Conservation (phyloP, 139 green algal species). For the Trebouxia sp. region DNA sequence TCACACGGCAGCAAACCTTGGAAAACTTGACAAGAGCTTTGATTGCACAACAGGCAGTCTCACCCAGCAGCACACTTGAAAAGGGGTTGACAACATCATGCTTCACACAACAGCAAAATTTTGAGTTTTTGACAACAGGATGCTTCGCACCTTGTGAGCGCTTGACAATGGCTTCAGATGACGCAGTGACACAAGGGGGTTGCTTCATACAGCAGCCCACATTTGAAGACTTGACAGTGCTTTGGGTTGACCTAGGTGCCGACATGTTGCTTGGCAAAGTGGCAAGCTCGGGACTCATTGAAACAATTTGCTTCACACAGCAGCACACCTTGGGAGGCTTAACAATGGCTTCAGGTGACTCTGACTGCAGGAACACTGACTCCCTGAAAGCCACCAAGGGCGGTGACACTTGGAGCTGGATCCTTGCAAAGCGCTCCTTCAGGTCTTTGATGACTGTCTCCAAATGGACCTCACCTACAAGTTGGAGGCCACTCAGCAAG, state of each 20-base stretch:
- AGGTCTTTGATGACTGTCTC: constrained; percentile 96
- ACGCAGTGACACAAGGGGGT: not conserved
- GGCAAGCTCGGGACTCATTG: not conserved
- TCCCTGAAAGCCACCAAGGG: constrained; percentile 94
- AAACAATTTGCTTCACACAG: not conserved
- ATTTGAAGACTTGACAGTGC: not conserved
- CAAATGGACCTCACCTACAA: constrained; percentile 94
- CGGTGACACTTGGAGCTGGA: constrained; percentile 87
- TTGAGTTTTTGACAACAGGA: too few relatives aligned
- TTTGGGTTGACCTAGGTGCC: not conserved
- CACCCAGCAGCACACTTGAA: too few relatives aligned
- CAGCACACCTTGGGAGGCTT: constrained; percentile 29
- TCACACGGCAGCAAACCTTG: constrained; percentile 21
- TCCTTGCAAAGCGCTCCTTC: constrained; percentile 85
- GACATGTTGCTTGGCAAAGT: not conserved
- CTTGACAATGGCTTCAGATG: too few relatives aligned
- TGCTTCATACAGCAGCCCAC: not conserved
- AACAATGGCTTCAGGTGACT: constrained; percentile 43
- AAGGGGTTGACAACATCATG: too few relatives aligned
- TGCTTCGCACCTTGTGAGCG: too few relatives aligned
- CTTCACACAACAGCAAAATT: too few relatives aligned
- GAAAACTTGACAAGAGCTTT: constrained; percentile 21
- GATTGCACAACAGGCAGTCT: too few relatives aligned
- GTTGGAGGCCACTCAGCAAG: too few relatives aligned
- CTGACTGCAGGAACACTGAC: constrained; percentile 61